Percentiles rank a stretch among this genome's conserved stretches.
Evolutionary conservation across 257 asterid genomes (phyloP).

Genomic region (Rhazya stricta): DNA sequence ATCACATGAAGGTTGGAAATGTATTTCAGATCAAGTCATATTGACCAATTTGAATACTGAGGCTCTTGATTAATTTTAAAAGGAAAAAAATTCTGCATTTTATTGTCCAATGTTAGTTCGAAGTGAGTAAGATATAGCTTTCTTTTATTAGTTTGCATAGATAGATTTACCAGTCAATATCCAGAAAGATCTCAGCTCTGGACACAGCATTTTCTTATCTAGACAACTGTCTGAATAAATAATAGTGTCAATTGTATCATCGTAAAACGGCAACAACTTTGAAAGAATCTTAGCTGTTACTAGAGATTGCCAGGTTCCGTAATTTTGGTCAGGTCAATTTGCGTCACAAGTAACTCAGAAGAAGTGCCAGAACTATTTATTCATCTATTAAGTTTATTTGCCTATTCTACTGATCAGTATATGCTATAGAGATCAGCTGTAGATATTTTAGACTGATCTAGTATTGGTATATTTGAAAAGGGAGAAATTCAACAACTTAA

Average conservation of each 20-base stretch:
- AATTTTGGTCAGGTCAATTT: neutral
- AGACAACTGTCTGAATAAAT: neutral
- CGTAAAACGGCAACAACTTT: neutral
- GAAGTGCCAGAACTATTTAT: neutral
- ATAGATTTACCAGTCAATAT: neutral
- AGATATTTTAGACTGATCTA: neutral
- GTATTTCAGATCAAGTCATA: neutral
- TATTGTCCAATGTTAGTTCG: neutral
- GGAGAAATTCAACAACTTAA: conserved; percentile 79
- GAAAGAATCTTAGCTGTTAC: neutral
- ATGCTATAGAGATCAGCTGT: neutral
- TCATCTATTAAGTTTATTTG: neutral
- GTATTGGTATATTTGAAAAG: conserved; percentile 24
- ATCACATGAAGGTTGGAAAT: neutral
- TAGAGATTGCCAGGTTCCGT: neutral
- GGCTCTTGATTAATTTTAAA: neutral
- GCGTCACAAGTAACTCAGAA: neutral
- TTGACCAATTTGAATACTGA: neutral
- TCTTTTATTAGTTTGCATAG: neutral
- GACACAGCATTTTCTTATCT: neutral
- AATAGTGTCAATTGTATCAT: neutral
- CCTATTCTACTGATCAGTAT: neutral
- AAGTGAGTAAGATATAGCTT: neutral
- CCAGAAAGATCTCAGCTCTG: neutral
- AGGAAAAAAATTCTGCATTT: neutral